Conservation (phyloP, 2,329 filamentous ascomycete species). For the Claviceps capensis region DNA sequence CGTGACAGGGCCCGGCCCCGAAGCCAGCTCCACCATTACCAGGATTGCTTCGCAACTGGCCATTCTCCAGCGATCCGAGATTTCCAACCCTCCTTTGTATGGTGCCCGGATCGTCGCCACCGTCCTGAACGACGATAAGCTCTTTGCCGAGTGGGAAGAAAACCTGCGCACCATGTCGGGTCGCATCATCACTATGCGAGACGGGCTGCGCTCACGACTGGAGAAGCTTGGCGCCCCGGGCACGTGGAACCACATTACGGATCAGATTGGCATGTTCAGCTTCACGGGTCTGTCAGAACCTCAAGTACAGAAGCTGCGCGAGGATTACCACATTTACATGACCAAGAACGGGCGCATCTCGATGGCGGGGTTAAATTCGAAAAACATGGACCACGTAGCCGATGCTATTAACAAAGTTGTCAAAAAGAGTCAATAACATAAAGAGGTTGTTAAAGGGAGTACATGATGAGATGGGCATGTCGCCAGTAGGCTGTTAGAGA, state of each 20-base stretch:
- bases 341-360: conserved; percentile 97
- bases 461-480: neutral
- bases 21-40: conserved; percentile 44
- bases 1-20: conserved; percentile 58
- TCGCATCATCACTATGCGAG: conserved; percentile 86
- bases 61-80: conserved; percentile 91
- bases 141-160: conserved; percentile 86
- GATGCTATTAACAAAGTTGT: conserved; percentile 81
- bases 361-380: conserved; percentile 92
- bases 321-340: conserved; percentile 70
- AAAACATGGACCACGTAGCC: conserved; percentile 88
- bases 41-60: conserved; percentile 79
- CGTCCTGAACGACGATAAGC: conserved; percentile 65
- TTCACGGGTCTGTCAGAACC: conserved; percentile 69
- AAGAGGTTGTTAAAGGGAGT: neutral
- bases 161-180: conserved; percentile 91
- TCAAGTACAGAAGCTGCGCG: conserved; percentile 58
- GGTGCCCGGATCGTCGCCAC: conserved; percentile 78
- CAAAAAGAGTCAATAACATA: conserved; percentile 13
- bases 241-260: conserved; percentile 92
- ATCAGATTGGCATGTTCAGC: conserved; percentile 99
- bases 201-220: conserved; percentile 61
- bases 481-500: no score
- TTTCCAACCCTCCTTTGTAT: conserved; percentile 91
- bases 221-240: conserved; percentile 79